These are phyloP conservation scores for Dissophora ornata DNA, from an alignment of 192 early-diverging fungal genomes.

Conservation along the genomic window DNA sequence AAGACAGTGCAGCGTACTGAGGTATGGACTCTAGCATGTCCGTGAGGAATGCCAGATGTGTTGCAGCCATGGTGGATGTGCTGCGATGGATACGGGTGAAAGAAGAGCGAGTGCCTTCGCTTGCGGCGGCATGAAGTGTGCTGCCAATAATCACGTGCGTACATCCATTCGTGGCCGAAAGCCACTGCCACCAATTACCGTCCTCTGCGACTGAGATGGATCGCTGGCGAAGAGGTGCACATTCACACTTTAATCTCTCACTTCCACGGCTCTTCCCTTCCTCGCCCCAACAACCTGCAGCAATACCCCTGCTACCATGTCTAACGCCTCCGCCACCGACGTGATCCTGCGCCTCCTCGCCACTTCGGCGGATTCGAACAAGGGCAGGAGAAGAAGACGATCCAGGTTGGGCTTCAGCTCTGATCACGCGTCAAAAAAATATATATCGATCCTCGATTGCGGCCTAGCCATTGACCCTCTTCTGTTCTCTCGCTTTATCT, in stretches of 20 bases:
- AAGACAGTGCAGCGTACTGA: slow-evolving; percentile 29
- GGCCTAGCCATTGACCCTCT: too few species aligned
- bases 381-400: slow-evolving; percentile 46
- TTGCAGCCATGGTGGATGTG: slow-evolving; percentile 13
- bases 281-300: neutral
- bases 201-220: neutral
- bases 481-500: too few species aligned
- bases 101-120: neutral
- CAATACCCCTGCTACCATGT: slow-evolving; percentile 14
- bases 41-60: slow-evolving; percentile 12
- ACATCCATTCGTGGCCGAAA: neutral
- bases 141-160: neutral
- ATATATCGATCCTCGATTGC: too few species aligned
- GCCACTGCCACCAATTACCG: neutral
- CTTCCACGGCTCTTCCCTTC: neutral
- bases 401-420: slow-evolving; percentile 20
- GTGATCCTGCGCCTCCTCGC: slow-evolving; percentile 51
- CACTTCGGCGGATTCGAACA: slow-evolving; percentile 41
- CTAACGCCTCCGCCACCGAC: slow-evolving; percentile 36
- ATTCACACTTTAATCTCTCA: too few species aligned
- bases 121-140: neutral
- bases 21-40: slow-evolving; percentile 40
- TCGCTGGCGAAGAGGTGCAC: too few species aligned
- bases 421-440: neutral
- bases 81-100: neutral